Conservation (phyloP, 768 basidiomycete species). For the Trametes meyenii region DNA sequence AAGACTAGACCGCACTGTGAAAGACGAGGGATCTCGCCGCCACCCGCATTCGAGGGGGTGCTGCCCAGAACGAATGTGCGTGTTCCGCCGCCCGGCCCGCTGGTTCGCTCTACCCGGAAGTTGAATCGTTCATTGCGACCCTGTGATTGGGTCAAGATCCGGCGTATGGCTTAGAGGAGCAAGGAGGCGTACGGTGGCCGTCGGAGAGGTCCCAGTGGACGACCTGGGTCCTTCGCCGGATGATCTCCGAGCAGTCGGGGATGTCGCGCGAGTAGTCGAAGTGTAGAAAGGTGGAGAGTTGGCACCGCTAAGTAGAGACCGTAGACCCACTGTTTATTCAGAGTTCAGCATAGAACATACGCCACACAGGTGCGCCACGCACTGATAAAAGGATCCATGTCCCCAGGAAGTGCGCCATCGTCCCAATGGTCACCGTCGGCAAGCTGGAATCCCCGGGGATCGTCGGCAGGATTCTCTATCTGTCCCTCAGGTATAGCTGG, state of each 20-base stretch:
- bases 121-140: constrained; percentile 19
- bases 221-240: neutral
- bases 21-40: constrained; percentile 17
- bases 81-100: constrained; percentile 29
- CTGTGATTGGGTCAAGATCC: constrained; percentile 6
- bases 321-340: constrained; percentile 22
- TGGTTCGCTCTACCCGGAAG: constrained; percentile 28
- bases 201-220: neutral
- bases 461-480: constrained; percentile 77
- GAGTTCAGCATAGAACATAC: neutral
- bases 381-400: constrained; percentile 55
- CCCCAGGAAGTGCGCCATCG: constrained; percentile 28
- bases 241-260: constrained; percentile 1
- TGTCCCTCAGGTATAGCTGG: constrained; percentile 30
- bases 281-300: neutral
- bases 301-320: constrained; percentile 18
- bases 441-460: constrained; percentile 69
- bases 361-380: constrained; percentile 13
- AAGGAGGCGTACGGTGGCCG: neutral
- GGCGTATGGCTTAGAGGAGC: neutral
- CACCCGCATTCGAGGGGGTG: constrained; percentile 31
- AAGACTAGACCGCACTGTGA: constrained; percentile 30
- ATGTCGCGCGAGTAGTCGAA: constrained; percentile 3
- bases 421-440: constrained; percentile 30
- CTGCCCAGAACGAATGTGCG: constrained; percentile 44